A percentile compares a stretch with the other conserved stretches of the same genome.
Conservation (phyloP, 805 yeast genomes). For the Suhomyces sp. region DNA sequence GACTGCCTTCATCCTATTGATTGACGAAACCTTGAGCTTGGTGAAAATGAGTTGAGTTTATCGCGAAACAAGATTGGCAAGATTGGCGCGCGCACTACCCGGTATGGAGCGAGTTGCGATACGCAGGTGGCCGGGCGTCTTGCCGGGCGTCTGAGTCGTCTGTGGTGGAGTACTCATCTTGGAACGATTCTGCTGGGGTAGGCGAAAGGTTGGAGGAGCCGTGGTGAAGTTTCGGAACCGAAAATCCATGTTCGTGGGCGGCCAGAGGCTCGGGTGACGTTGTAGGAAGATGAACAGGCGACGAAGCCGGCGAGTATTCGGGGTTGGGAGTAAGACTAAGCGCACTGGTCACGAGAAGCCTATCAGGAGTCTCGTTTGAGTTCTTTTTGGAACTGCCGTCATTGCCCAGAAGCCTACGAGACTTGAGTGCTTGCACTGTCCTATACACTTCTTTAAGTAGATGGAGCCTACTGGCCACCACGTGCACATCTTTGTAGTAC, state of each 20-base stretch:
- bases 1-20: constrained; percentile 38
- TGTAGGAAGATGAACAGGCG: neutral
- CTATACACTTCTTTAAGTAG: constrained; percentile 27
- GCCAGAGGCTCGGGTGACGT: neutral
- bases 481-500: constrained; percentile 14
- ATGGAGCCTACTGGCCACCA: constrained; percentile 25
- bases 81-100: constrained; percentile 2
- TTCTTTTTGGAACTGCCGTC: neutral
- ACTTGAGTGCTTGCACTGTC: constrained; percentile 21
- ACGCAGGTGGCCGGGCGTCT: too few relatives aligned
- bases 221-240: neutral
- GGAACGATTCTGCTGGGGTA: neutral
- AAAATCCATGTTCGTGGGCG: neutral
- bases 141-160: constrained; percentile 1
- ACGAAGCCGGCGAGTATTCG: neutral
- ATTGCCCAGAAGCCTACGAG: constrained; percentile 9
- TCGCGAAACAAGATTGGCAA: neutral
- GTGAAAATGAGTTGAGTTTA: neutral
- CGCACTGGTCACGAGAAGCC: neutral
- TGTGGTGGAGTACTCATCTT: neutral
- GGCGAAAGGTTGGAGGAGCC: neutral
- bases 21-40: neutral
- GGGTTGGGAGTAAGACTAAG: neutral
- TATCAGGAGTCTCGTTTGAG: neutral
- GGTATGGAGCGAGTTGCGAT: neutral